Evolutionary conservation across 2,329 filamentous ascomycete genomes (phyloP), one percentile per base, ranked within the genome.

Genomic region (Fusarium anguioides): DNA sequence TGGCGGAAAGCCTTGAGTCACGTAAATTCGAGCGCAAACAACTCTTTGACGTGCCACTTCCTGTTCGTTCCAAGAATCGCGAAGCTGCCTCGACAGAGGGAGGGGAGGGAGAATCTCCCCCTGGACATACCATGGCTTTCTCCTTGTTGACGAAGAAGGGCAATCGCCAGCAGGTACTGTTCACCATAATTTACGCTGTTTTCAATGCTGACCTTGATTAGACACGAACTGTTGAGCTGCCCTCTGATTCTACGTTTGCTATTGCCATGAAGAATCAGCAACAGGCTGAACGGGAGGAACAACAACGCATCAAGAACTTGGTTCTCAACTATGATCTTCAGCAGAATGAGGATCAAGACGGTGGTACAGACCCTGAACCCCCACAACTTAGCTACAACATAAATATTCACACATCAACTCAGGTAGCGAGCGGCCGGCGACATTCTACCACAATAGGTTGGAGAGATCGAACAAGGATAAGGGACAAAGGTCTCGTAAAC

Each of bases 261-360:
- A 87, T 98, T 68, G 96, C 96, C 40, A 96, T 99, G 94, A 96
- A 93, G 77, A 94, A 88, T 62, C 94, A 98, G 81, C 94, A 97
- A 76, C 92, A 96, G 79, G 95, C 94, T 4, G 95, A 98, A 77
- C 91, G 91, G 51, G 96, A 97, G 76, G 96, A 99, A 78, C 95
- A 99, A 78, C 94, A 97, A 78, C 92, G 96, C 65, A 99, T 99
- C 87, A 99, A 99, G 83, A 97, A 93, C 74, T 85, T 99, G 42
- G 96, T 99, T 52, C 84, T 99, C 71, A 98, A 97, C 79, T 97
- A 97, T 76, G 96, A 99, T 80, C 88, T 97, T 75, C 89, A 93
- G 49, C 94, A 96, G 74, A 90, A 83, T 71, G 92, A 96, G 75
- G 90, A 94, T 68, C 81, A 84, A 74, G 92, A 96, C 82, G 90